These are phyloP conservation scores for Dictyostelium intermedium DNA, from an alignment of 78 protist species.

Conservation along the genomic window DNA sequence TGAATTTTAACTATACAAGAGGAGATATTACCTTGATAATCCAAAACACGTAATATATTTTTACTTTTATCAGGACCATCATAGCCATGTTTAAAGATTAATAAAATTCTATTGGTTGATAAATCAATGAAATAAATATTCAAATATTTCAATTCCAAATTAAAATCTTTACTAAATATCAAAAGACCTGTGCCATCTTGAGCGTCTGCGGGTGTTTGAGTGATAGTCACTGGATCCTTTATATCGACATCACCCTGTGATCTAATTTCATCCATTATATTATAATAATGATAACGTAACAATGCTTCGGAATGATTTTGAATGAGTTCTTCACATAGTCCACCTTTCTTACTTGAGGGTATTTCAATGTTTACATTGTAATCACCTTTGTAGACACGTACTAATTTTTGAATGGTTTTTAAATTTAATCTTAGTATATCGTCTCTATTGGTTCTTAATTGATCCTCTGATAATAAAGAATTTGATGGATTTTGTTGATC, in stretches of 20 bases:
- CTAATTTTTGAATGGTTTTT: slow-evolving; percentile 18
- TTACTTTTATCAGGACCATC: not conserved
- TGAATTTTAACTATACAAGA: slow-evolving; percentile 32
- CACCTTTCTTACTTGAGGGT: slow-evolving; percentile 17
- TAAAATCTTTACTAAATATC: slow-evolving; percentile 5
- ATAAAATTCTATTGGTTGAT: not conserved
- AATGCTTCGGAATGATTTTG: slow-evolving; percentile 20
- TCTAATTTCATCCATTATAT: not conserved
- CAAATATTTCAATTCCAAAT: slow-evolving; percentile 20
- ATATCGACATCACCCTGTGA: not conserved
- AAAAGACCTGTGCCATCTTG: not conserved
- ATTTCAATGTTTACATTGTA: slow-evolving; percentile 26
- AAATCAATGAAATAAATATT: slow-evolving; percentile 12
- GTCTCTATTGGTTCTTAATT: not conserved
- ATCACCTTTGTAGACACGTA: slow-evolving; percentile 28
- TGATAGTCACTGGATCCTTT: not conserved
- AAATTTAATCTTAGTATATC: slow-evolving; percentile 9
- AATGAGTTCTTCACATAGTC: slow-evolving; percentile 8
- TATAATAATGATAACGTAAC: slow-evolving; percentile 4
- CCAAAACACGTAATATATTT: slow-evolving; percentile 16
- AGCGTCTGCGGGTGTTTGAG: not conserved
- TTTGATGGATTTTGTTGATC: not conserved
- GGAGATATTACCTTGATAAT: slow-evolving; percentile 34
- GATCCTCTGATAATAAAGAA: not conserved
- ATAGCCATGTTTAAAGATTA: slow-evolving; percentile 9